These are phyloP conservation scores for Rhododendron molle DNA, from an alignment of 148 eudicot species.

Conservation along the genomic window DNA sequence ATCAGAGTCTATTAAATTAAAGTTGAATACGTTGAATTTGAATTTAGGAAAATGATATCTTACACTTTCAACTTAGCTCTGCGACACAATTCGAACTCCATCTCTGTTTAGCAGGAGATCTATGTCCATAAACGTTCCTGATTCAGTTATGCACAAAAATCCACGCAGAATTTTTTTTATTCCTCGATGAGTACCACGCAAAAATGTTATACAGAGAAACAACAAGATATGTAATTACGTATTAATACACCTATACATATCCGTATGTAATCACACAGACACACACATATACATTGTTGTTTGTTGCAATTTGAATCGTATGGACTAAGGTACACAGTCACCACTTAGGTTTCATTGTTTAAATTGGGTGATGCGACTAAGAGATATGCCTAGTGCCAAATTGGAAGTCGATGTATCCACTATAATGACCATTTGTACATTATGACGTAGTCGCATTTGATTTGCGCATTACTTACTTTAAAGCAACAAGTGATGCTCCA, in stretches of 20 bases:
- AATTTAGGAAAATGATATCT: conserved; percentile 5
- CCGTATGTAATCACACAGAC: background rate
- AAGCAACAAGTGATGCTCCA: too few relatives aligned
- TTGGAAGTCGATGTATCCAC: too few relatives aligned
- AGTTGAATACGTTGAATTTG: background rate
- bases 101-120: conserved; percentile 81
- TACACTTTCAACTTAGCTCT: conserved; percentile 50
- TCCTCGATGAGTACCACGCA: background rate
- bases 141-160: conserved; percentile 45
- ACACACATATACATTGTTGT: background rate
- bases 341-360: too few relatives aligned
- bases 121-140: conserved; percentile 88
- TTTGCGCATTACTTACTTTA: too few relatives aligned
- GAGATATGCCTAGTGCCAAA: too few relatives aligned
- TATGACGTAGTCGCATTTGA: too few relatives aligned
- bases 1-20: conserved; percentile 4
- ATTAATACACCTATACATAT: background rate
- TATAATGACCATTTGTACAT: too few relatives aligned
- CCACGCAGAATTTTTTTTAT: background rate
- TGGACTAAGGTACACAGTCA: too few relatives aligned
- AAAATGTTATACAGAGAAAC: background rate
- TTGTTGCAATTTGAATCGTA: too few relatives aligned
- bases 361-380: too few relatives aligned
- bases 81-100: conserved; percentile 80
- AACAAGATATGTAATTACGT: background rate